Conservation (phyloP, 805 yeast genomes). For the Candida hispaniensis region DNA sequence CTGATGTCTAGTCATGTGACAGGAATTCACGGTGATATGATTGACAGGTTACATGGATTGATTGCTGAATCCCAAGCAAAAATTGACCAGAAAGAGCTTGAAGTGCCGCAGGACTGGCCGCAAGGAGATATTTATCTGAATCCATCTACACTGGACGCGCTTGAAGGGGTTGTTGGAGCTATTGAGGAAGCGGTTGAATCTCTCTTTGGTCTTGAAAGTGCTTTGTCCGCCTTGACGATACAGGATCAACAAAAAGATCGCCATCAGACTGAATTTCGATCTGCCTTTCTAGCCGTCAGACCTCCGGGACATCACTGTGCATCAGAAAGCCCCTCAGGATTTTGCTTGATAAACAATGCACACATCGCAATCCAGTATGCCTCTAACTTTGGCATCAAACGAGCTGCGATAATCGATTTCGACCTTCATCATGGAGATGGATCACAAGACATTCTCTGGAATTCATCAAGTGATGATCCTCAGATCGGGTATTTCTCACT, state of each 20-base stretch:
- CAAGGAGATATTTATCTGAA: constrained; percentile 71
- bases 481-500: constrained; percentile 72
- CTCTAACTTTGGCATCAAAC: constrained; percentile 53
- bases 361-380: constrained; percentile 78
- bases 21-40: constrained; percentile 62
- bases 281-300: constrained; percentile 55
- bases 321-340: constrained; percentile 75
- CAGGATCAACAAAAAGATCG: no score
- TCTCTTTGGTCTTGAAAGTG: constrained; percentile 30
- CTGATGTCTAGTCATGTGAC: constrained; percentile 46
- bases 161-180: constrained; percentile 70
- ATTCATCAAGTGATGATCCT: constrained; percentile 57
- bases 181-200: constrained; percentile 60
- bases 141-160: constrained; percentile 53
- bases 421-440: constrained; percentile 90
- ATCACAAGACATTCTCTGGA: constrained; percentile 78
- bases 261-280: neutral
- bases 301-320: constrained; percentile 89
- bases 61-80: constrained; percentile 51
- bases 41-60: no score
- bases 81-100: constrained; percentile 44
- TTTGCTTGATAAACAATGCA: constrained; percentile 70
- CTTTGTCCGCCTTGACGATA: no score
- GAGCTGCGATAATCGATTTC: constrained; percentile 71
- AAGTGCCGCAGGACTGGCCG: constrained; percentile 75